These are phyloP conservation scores for Malus sylvestris DNA, from an alignment of 306 rosid genomes.

Conservation along the genomic window DNA sequence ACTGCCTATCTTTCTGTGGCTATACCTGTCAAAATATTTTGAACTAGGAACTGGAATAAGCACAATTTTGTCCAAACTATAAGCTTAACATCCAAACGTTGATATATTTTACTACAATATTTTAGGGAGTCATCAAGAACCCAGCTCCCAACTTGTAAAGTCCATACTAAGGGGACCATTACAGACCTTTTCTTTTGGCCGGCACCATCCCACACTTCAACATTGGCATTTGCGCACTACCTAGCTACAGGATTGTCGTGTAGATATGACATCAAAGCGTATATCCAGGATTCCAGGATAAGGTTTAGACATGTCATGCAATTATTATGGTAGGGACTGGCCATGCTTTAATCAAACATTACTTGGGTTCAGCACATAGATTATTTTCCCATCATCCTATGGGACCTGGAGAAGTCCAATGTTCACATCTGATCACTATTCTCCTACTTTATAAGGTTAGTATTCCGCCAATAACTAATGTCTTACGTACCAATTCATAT, in stretches of 20 bases:
- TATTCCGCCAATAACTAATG: background rate
- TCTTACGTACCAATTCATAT: conserved; percentile 69
- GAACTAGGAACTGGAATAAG: background rate
- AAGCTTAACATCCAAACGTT: background rate
- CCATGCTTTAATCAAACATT: background rate
- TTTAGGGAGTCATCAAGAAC: background rate
- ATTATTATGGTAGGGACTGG: background rate
- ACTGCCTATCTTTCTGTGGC: background rate
- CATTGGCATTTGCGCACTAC: background rate
- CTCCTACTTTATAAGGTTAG: background rate
- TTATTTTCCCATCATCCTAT: background rate
- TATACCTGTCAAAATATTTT: background rate
- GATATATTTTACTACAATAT: background rate
- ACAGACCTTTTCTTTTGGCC: background rate
- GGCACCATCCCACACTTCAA: background rate
- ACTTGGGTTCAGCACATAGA: background rate
- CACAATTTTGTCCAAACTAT: background rate
- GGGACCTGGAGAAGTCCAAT: background rate
- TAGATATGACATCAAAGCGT: background rate
- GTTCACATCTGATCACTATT: background rate
- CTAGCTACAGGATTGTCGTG: background rate
- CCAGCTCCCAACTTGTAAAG: background rate
- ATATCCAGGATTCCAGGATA: background rate
- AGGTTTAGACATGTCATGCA: background rate
- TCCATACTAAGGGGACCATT: background rate